These are phyloP conservation scores for Phalaenopsis aphrodite DNA, from an alignment of 106 monocot species.

Conservation along the genomic window DNA sequence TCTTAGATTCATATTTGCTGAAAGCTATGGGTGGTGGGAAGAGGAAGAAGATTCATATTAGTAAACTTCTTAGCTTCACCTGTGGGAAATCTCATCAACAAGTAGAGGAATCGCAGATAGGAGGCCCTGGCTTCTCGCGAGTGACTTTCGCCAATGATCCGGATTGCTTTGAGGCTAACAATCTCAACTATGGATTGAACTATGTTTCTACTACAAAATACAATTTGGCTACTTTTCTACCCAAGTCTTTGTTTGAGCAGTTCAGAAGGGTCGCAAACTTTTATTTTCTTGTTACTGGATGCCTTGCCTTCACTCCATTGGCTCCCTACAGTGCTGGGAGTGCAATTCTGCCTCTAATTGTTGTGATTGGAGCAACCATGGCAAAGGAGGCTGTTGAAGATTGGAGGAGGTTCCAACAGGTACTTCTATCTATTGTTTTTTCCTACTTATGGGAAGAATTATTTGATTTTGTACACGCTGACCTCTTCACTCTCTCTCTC, in stretches of 20 bases:
- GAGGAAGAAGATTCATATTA: constrained; percentile 43
- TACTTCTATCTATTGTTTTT: constrained; percentile 8
- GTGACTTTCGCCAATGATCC: constrained; percentile 54
- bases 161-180: constrained; percentile 31
- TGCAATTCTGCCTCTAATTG: constrained; percentile 45
- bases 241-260: constrained; percentile 91
- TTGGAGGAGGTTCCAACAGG: constrained; percentile 72
- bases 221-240: constrained; percentile 59
- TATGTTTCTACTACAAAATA: constrained; percentile 90
- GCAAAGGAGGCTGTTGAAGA: constrained; percentile 88
- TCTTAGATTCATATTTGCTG: not conserved
- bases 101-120: constrained; percentile 67
- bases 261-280: constrained; percentile 91
- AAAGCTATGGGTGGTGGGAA: constrained; percentile 32
- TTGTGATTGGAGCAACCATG: constrained; percentile 83
- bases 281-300: constrained; percentile 62
- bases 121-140: constrained; percentile 65
- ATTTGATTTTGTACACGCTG: too few relatives aligned
- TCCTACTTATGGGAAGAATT: too few relatives aligned
- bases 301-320: constrained; percentile 60
- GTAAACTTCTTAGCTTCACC: constrained; percentile 51
- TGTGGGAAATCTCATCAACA: constrained; percentile 31
- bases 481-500: too few relatives aligned
- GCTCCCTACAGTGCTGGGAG: constrained; percentile 59
- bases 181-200: constrained; percentile 36